Evolutionary conservation across 1,284 basidiomycete species (phyloP).

Genomic region (Earliella scabrosa): DNA sequence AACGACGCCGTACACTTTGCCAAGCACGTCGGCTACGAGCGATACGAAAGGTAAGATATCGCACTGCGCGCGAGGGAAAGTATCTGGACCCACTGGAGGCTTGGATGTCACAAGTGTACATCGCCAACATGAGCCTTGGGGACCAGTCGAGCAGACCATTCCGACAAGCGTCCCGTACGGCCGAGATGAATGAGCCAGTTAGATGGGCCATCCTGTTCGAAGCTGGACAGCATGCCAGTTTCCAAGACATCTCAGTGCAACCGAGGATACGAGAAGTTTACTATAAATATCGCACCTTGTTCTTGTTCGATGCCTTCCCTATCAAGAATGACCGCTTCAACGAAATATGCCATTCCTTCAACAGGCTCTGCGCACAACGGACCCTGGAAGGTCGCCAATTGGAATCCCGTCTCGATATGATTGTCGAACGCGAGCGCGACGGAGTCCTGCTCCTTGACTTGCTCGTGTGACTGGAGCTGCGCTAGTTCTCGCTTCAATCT

Average conservation of each 20-base stretch:
- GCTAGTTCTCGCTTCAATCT: slow-evolving; percentile 57
- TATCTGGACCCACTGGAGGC: slow-evolving; percentile 88
- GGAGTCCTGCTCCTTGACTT: slow-evolving; percentile 29
- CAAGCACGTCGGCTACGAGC: slow-evolving; percentile 87
- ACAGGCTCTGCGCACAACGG: slow-evolving; percentile 96
- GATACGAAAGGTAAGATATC: no score
- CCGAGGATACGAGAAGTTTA: no score
- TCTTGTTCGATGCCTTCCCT: slow-evolving; percentile 64
- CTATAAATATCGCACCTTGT: no score
- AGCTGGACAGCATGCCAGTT: slow-evolving; percentile 10
- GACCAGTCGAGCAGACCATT: slow-evolving; percentile 96
- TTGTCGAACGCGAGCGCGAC: slow-evolving; percentile 69
- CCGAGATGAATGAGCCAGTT: slow-evolving; percentile 88
- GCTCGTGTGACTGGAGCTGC: slow-evolving; percentile 37
- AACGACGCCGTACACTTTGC: slow-evolving; percentile 97
- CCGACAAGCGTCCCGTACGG: slow-evolving; percentile 88
- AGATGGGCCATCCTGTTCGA: slow-evolving; percentile 58
- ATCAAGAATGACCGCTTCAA: slow-evolving; percentile 79
- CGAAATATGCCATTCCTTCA: slow-evolving; percentile 90
- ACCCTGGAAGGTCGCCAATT: slow-evolving; percentile 92
- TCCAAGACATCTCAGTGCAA: background rate
- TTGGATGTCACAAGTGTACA: slow-evolving; percentile 99
- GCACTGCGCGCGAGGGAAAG: no score
- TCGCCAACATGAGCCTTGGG: slow-evolving; percentile 94
- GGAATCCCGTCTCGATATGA: slow-evolving; percentile 92